phyloP scores from a whole-genome alignment of 352 stramenopile species.

The Achlya hypogyna region DNA sequence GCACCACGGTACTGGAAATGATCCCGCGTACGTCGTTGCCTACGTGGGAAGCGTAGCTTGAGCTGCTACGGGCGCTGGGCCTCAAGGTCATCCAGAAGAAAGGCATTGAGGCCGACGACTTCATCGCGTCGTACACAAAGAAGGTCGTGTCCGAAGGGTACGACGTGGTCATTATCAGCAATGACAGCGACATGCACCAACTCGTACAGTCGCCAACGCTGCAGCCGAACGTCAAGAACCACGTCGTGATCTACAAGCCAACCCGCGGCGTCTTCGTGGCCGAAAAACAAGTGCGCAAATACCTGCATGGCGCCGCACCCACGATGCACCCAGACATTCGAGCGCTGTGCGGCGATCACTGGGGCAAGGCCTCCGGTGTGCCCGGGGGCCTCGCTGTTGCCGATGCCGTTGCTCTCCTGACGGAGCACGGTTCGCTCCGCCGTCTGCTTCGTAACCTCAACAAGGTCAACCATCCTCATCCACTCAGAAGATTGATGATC shows the following conservation, averaged over 20 bases:
- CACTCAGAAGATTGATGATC: neutral
- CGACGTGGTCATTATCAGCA: slow-evolving; percentile 55
- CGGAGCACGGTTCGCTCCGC: slow-evolving; percentile 44
- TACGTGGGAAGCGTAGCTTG: slow-evolving; percentile 2
- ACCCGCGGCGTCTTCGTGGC: slow-evolving; percentile 58
- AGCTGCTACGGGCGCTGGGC: slow-evolving; percentile 22
- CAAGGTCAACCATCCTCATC: slow-evolving; percentile 22
- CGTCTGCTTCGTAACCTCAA: slow-evolving; percentile 55
- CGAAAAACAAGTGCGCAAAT: slow-evolving; percentile 41
- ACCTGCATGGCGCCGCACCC: slow-evolving; percentile 43
- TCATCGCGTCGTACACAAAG: slow-evolving; percentile 53
- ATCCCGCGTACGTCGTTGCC: too few relatives aligned
- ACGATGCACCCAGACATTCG: slow-evolving; percentile 49
- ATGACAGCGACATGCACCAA: slow-evolving; percentile 66
- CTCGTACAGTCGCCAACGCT: slow-evolving; percentile 26
- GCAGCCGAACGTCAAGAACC: neutral
- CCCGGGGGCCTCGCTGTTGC: slow-evolving; percentile 40
- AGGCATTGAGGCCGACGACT: slow-evolving; percentile 51
- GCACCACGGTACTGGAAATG: neutral
- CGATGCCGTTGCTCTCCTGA: slow-evolving; percentile 51
- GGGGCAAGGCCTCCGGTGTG: slow-evolving; percentile 56
- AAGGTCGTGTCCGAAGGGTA: slow-evolving; percentile 32
- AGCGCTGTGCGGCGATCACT: slow-evolving; percentile 54
- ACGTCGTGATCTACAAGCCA: slow-evolving; percentile 66
- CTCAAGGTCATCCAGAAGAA: slow-evolving; percentile 45